Evolutionary conservation across 169 alveolate genomes (phyloP).

Genomic region (Cryptosporidium tyzzeri): DNA sequence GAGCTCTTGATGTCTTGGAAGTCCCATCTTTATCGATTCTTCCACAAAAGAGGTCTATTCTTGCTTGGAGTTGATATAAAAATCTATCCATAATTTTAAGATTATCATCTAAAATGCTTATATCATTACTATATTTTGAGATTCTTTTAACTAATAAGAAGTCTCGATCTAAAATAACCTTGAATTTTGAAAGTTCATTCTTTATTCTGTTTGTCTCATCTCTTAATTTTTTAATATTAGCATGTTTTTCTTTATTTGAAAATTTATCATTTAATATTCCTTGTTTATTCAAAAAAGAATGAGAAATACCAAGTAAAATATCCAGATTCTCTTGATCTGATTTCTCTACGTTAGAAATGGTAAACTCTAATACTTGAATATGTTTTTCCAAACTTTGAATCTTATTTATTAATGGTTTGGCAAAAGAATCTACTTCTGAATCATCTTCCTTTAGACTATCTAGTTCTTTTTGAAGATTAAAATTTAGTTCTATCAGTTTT

Average conservation of each 20-base stretch:
- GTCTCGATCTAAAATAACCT: not conserved
- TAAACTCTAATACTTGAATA: not conserved
- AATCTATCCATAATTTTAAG: not conserved
- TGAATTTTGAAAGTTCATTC: not conserved
- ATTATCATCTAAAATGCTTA: slow-evolving; percentile 31
- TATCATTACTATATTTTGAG: slow-evolving; percentile 7
- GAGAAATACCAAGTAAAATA: not conserved
- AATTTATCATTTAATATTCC: not conserved
- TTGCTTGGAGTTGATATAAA: not conserved
- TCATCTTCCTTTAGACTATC: not conserved
- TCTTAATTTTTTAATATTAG: not conserved
- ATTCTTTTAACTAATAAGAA: slow-evolving; percentile 1
- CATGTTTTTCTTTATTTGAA: not conserved
- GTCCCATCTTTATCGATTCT: slow-evolving; percentile 29
- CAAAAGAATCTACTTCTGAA: not conserved
- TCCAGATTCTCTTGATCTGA: not conserved
- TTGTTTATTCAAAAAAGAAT: not conserved
- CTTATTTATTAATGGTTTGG: not conserved
- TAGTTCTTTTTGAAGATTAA: slow-evolving; percentile 15
- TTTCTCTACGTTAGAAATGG: slow-evolving; percentile 2
- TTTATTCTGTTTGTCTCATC: slow-evolving; percentile 10
- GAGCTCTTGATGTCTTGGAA: slow-evolving; percentile 36
- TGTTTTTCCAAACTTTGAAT: not conserved
- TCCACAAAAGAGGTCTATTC: slow-evolving; percentile 44
- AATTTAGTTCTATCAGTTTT: not conserved